These are phyloP conservation scores for Pythium phragmitis DNA, from an alignment of 352 stramenopile genomes.

Conservation along the genomic window DNA sequence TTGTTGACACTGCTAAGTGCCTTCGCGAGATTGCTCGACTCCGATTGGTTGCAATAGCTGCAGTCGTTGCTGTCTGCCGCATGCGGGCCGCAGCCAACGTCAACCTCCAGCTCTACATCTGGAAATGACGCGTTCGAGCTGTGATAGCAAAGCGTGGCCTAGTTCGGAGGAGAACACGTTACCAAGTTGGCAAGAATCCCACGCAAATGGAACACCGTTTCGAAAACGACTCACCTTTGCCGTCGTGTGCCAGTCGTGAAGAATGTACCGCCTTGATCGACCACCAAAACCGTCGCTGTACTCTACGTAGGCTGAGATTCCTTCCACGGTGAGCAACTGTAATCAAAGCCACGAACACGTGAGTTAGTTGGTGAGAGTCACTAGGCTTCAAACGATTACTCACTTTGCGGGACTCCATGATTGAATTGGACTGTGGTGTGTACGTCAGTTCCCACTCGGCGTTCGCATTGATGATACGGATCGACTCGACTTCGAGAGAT, in stretches of 20 bases:
- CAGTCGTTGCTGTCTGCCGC: conserved; percentile 12
- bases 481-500: conserved; percentile 59
- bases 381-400: conserved; percentile 1
- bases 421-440: conserved; percentile 67
- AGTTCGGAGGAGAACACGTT: background rate
- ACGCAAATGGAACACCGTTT: background rate
- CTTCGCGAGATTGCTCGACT: background rate
- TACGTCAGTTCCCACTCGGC: conserved; percentile 74
- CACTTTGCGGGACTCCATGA: conserved; percentile 84
- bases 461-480: conserved; percentile 78
- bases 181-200: background rate
- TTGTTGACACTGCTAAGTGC: conserved; percentile 3
- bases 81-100: conserved; percentile 43
- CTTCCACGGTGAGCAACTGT: conserved; percentile 62
- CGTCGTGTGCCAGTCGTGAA: conserved; percentile 80
- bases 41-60: conserved; percentile 22
- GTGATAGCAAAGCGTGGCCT: conserved; percentile 69
- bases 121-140: conserved; percentile 76
- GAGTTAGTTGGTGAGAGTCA: background rate
- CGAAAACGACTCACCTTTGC: conserved; percentile 55
- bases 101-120: conserved; percentile 76
- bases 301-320: conserved; percentile 74
- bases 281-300: conserved; percentile 34
- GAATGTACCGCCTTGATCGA: conserved; percentile 65
- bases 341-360: background rate